A percentile compares a stretch with the other conserved stretches of the same genome.
These are phyloP conservation scores for Babjeviella inositovora DNA, from an alignment of 805 yeast genomes.

Conservation along the genomic window DNA sequence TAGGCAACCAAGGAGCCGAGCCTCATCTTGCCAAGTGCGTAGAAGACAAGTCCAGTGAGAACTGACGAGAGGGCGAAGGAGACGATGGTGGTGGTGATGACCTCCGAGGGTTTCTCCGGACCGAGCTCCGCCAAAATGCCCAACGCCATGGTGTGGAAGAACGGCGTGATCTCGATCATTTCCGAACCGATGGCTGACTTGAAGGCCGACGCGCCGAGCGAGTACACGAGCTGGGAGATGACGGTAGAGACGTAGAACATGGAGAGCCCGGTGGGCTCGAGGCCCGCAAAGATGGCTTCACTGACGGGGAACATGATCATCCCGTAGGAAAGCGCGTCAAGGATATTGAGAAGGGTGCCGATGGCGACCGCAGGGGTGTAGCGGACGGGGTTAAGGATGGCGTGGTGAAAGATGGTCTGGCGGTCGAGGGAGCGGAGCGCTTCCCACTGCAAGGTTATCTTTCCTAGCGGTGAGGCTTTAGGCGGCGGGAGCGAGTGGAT, in stretches of 20 bases:
- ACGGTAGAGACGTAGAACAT: conserved; percentile 90
- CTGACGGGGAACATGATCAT: conserved; percentile 95
- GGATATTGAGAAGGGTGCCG: conserved; percentile 71
- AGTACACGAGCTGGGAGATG: conserved; percentile 77
- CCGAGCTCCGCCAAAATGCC: conserved; percentile 45
- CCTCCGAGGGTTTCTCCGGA: conserved; percentile 20
- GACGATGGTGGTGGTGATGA: conserved; percentile 74
- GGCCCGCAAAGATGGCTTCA: conserved; percentile 53
- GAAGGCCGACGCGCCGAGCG: conserved; percentile 84
- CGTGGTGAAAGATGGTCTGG: conserved; percentile 7
- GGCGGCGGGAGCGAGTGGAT: too few species aligned
- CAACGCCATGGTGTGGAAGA: conserved; percentile 89
- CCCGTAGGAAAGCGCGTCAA: conserved; percentile 92
- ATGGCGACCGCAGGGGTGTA: conserved; percentile 71
- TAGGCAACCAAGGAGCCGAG: conserved; percentile 85
- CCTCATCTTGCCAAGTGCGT: conserved; percentile 56
- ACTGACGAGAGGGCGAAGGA: conserved; percentile 74
- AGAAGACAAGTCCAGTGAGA: conserved; percentile 76
- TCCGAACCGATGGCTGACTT: conserved; percentile 90
- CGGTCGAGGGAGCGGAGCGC: too few species aligned
- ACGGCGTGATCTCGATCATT: conserved; percentile 98
- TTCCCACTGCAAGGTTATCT: too few species aligned
- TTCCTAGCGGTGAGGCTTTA: too few species aligned
- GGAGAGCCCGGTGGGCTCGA: conserved; percentile 84
- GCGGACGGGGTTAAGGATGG: conserved; percentile 19